Evolutionary conservation across 345 rosid genomes (phyloP).

Genomic region (Populus ilicifolia): DNA sequence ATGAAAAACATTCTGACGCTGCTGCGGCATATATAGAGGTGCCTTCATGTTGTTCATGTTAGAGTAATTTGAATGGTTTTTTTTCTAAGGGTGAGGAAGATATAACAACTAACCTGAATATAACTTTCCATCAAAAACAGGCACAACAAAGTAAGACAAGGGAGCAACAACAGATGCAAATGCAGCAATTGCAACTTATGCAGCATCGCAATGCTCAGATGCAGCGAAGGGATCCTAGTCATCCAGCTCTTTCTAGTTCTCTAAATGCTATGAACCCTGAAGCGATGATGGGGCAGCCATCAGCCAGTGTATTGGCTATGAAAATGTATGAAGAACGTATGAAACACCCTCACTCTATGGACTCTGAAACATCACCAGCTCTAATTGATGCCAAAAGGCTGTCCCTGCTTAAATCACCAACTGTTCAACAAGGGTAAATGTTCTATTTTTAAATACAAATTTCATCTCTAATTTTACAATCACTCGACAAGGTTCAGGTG

Average conservation of each 20-base stretch:
- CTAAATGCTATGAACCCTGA: conserved; percentile 42
- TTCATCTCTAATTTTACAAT: neutral
- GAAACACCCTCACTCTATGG: conserved; percentile 48
- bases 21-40: conserved; percentile 77
- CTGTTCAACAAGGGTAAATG: conserved; percentile 49
- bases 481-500: neutral
- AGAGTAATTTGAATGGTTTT: neutral
- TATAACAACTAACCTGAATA: no score
- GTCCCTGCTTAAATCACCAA: conserved; percentile 42
- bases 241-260: conserved; percentile 43
- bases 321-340: conserved; percentile 58
- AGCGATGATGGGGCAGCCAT: conserved; percentile 55
- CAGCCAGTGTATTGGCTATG: conserved; percentile 56
- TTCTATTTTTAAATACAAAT: neutral
- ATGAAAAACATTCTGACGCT: conserved; percentile 60
- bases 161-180: conserved; percentile 54
- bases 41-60: neutral
- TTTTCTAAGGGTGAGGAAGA: neutral
- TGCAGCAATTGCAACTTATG: conserved; percentile 63
- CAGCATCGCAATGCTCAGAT: conserved; percentile 52
- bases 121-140: conserved; percentile 22
- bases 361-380: conserved; percentile 49
- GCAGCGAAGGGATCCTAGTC: conserved; percentile 57
- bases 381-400: conserved; percentile 50
- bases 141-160: conserved; percentile 52